Percentiles rank a stretch among this genome's conserved stretches.
phyloP scores from a whole-genome alignment of 2,329 filamentous ascomycete genomes.

The Geoglossum cookeanum region DNA sequence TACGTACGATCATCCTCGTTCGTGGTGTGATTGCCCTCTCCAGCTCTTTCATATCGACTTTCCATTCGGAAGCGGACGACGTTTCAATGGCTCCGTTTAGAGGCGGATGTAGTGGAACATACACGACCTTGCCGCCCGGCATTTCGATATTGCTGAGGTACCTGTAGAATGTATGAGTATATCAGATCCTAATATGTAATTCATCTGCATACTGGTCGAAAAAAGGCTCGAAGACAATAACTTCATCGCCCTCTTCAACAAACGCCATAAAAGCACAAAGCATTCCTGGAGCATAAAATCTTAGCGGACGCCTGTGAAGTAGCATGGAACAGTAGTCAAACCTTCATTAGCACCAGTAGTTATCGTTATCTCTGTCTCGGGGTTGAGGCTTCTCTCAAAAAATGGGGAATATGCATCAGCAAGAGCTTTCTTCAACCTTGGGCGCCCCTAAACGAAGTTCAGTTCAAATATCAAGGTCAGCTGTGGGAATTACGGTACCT shows the following conservation, averaged over 20 bases:
- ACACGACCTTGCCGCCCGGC: constrained; percentile 85
- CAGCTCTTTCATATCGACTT: constrained; percentile 64
- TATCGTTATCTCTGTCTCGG: constrained; percentile 84
- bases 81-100: constrained; percentile 59
- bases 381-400: constrained; percentile 66
- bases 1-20: constrained; percentile 90
- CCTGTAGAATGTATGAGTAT: constrained; percentile 17
- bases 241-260: constrained; percentile 83
- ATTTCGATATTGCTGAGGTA: constrained; percentile 98
- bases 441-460: constrained; percentile 40
- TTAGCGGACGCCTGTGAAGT: neutral
- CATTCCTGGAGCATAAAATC: constrained; percentile 41
- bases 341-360: constrained; percentile 82
- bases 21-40: constrained; percentile 63
- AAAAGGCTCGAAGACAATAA: constrained; percentile 95
- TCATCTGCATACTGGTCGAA: constrained; percentile 60
- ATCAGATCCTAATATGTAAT: neutral
- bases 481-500: constrained; percentile 26
- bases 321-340: constrained; percentile 7
- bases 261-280: constrained; percentile 96
- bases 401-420: constrained; percentile 80
- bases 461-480: neutral
- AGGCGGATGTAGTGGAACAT: constrained; percentile 87
- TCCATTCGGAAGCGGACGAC: constrained; percentile 76
- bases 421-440: constrained; percentile 79